These are phyloP conservation scores for Vigna mungo DNA, from an alignment of 306 rosid genomes.

Conservation along the genomic window DNA sequence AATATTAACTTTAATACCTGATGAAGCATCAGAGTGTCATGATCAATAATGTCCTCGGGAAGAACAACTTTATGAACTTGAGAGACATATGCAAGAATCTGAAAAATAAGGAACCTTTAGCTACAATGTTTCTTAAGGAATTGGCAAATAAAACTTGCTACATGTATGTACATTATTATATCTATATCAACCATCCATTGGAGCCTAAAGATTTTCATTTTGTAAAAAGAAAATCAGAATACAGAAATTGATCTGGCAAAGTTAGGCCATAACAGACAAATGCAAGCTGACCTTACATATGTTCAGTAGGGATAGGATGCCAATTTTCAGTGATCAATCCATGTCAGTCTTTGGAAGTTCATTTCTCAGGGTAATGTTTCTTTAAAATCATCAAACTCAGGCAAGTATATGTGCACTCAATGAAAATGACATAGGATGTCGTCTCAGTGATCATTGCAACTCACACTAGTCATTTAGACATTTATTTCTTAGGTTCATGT, in stretches of 20 bases:
- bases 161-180: neutral
- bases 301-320: constrained; percentile 17
- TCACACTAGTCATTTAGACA: neutral
- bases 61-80: constrained; percentile 89
- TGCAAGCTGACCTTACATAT: constrained; percentile 1
- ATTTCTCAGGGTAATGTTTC: constrained; percentile 8
- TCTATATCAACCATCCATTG: constrained; percentile 31
- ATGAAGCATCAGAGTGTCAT: constrained; percentile 65
- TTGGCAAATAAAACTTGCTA: constrained; percentile 27
- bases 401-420: neutral
- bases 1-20: constrained; percentile 55
- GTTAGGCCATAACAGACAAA: constrained; percentile 8
- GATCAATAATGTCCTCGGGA: constrained; percentile 73
- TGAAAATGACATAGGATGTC: constrained; percentile 20
- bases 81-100: constrained; percentile 95
- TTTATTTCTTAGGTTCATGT: neutral
- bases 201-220: neutral
- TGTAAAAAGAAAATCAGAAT: neutral
- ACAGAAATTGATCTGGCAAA: neutral
- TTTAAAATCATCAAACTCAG: neutral
- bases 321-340: constrained; percentile 18
- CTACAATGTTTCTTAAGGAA: constrained; percentile 34
- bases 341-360: neutral
- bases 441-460: constrained; percentile 16
- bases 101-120: constrained; percentile 45